Percentiles rank a stretch among this genome's conserved stretches.
These are phyloP conservation scores for Nasturtium officinale DNA, from an alignment of 345 rosid genomes.

Conservation along the genomic window DNA sequence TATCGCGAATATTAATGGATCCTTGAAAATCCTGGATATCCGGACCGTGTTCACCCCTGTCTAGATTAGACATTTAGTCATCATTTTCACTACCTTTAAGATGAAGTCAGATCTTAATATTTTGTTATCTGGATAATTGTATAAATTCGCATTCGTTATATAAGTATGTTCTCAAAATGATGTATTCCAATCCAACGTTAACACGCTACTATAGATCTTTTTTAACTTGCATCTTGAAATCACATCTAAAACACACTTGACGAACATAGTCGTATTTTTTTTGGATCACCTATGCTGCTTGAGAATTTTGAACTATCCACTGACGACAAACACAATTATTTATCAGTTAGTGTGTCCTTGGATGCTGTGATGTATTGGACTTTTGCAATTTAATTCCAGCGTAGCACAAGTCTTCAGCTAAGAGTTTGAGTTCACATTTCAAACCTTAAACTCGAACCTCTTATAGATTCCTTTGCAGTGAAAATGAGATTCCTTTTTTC, in stretches of 20 bases:
- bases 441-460: not conserved
- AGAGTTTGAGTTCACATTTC: slow-evolving; percentile 33
- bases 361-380: slow-evolving; percentile 35
- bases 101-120: not conserved
- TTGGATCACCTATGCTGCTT: not conserved
- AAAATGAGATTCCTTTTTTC: not conserved
- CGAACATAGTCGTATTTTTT: no score
- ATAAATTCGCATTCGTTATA: slow-evolving; percentile 7
- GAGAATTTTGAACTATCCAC: not conserved
- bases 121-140: not conserved
- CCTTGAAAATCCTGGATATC: no score
- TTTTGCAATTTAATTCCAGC: slow-evolving; percentile 31
- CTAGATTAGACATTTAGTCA: slow-evolving; percentile 10
- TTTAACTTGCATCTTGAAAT: not conserved
- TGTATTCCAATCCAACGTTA: not conserved
- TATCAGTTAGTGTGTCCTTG: slow-evolving; percentile 13
- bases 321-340: not conserved
- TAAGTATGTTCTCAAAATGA: not conserved
- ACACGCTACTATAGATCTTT: not conserved
- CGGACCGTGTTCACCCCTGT: no score
- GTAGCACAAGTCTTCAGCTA: slow-evolving; percentile 36
- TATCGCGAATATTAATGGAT: no score
- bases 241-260: not conserved
- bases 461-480: not conserved
- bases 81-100: not conserved